A percentile compares a stretch with the other conserved stretches of the same genome.
Conservation (phyloP, 306 rosid genomes). For the cucumber (Cucumis sativus) region DNA sequence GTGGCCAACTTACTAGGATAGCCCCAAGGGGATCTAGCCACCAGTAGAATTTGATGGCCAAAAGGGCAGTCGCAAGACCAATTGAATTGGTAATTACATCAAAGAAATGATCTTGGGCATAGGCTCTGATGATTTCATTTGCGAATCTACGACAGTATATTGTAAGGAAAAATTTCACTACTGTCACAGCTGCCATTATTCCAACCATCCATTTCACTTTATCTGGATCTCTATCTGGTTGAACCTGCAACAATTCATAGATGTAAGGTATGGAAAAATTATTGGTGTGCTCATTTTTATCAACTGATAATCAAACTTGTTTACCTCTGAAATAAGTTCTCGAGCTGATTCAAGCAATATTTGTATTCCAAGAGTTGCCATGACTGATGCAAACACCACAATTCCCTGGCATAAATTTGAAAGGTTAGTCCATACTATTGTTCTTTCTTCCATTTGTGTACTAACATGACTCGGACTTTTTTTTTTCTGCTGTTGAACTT, state of each 20-base stretch:
- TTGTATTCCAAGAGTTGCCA: slow-evolving; percentile 92
- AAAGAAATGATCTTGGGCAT: slow-evolving; percentile 87
- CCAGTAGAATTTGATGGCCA: slow-evolving; percentile 77
- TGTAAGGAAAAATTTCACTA: slow-evolving; percentile 48
- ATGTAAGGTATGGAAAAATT: neutral
- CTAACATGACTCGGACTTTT: neutral
- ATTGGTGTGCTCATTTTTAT: neutral
- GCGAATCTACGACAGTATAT: slow-evolving; percentile 65
- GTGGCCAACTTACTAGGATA: slow-evolving; percentile 32
- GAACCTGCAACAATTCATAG: slow-evolving; percentile 24
- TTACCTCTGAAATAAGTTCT: slow-evolving; percentile 52
- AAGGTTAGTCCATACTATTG: neutral
- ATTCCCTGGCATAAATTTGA: slow-evolving; percentile 44
- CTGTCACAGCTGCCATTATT: slow-evolving; percentile 61
- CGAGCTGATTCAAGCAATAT: slow-evolving; percentile 69
- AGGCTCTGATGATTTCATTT: slow-evolving; percentile 71
- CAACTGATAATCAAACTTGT: neutral
- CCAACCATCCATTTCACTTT: slow-evolving; percentile 87
- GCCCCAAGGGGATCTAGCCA: slow-evolving; percentile 93
- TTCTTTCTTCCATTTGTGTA: neutral
- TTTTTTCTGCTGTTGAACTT: neutral
- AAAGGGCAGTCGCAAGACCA: slow-evolving; percentile 58
- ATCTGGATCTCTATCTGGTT: slow-evolving; percentile 48
- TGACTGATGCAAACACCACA: slow-evolving; percentile 79
- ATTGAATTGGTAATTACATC: slow-evolving; percentile 80